These are phyloP conservation scores for Lepiota venenata DNA, from an alignment of 768 basidiomycete species.

Conservation along the genomic window DNA sequence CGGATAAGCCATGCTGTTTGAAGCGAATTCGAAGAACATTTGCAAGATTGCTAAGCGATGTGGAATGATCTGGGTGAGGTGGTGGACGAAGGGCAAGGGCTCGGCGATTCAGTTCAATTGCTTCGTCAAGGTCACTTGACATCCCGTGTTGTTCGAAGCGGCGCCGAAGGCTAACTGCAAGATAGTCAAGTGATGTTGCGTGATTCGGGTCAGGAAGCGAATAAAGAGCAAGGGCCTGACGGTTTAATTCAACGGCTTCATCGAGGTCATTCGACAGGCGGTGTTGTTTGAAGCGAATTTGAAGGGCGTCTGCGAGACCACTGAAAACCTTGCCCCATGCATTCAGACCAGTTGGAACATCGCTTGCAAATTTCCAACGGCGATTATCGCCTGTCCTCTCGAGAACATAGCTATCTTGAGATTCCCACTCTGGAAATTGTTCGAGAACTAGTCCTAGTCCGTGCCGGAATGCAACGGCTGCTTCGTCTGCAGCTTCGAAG, in stretches of 20 bases:
- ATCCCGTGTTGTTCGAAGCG: background rate
- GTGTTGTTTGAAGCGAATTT: constrained; percentile 12
- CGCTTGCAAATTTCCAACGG: too few relatives aligned
- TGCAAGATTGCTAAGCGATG: constrained; percentile 11
- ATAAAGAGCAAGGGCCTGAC: background rate
- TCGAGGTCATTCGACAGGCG: background rate
- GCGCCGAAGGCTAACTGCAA: background rate
- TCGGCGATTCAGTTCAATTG: constrained; percentile 9
- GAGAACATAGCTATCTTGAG: too few relatives aligned
- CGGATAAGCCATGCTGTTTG: constrained; percentile 4
- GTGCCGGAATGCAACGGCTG: background rate
- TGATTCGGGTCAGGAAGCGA: background rate
- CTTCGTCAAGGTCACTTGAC: constrained; percentile 11
- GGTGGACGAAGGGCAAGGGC: constrained; percentile 12
- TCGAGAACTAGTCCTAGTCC: too few relatives aligned
- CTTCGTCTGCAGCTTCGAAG: background rate
- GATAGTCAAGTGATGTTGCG: background rate
- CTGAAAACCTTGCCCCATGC: background rate
- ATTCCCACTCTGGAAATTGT: too few relatives aligned
- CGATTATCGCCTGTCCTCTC: too few relatives aligned
- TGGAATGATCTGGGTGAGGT: constrained; percentile 4
- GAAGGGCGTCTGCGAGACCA: background rate
- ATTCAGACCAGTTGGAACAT: too few relatives aligned
- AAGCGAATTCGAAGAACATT: constrained; percentile 12
- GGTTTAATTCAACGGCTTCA: background rate